Conservation (phyloP, 1,284 basidiomycete species). For the Cutaneotrichosporon cutaneum region DNA sequence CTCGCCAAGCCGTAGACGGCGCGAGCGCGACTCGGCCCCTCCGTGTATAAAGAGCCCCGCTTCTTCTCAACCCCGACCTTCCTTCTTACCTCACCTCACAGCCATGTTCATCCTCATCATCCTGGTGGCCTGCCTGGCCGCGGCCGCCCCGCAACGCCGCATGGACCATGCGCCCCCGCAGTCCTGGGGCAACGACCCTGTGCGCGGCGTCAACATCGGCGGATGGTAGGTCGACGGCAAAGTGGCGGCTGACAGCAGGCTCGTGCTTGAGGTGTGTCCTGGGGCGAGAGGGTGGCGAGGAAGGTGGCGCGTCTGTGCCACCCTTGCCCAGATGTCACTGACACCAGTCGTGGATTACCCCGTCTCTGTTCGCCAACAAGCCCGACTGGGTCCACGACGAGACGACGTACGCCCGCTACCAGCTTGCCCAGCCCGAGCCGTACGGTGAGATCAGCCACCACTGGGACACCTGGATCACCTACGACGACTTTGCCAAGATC, state of each 20-base stretch:
- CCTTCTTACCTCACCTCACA: neutral
- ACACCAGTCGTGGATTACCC: slow-evolving; percentile 51
- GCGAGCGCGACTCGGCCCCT: neutral
- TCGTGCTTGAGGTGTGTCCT: slow-evolving; percentile 42
- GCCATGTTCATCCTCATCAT: neutral
- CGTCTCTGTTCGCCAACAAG: slow-evolving; percentile 45
- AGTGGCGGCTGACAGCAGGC: slow-evolving; percentile 28
- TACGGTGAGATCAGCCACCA: slow-evolving; percentile 40
- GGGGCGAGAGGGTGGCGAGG: neutral
- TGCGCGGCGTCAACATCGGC: slow-evolving; percentile 52
- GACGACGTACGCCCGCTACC: slow-evolving; percentile 46
- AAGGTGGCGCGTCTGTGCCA: neutral
- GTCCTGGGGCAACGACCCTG: slow-evolving; percentile 38
- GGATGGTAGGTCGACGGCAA: slow-evolving; percentile 42
- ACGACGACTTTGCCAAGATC: slow-evolving; percentile 54
- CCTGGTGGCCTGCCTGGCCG: neutral
- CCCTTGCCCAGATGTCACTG: neutral
- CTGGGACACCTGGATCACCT: slow-evolving; percentile 56
- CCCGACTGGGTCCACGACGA: slow-evolving; percentile 52
- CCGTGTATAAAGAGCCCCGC: neutral
- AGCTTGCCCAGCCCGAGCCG: slow-evolving; percentile 30
- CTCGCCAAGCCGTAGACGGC: neutral
- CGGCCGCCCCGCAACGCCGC: neutral
- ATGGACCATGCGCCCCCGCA: slow-evolving; percentile 18
- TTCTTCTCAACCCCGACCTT: neutral